Evolutionary conservation across 805 yeast genomes (phyloP), one percentile per base, ranked within the genome.

Genomic region (Teunomyces barrocoloradensis): DNA sequence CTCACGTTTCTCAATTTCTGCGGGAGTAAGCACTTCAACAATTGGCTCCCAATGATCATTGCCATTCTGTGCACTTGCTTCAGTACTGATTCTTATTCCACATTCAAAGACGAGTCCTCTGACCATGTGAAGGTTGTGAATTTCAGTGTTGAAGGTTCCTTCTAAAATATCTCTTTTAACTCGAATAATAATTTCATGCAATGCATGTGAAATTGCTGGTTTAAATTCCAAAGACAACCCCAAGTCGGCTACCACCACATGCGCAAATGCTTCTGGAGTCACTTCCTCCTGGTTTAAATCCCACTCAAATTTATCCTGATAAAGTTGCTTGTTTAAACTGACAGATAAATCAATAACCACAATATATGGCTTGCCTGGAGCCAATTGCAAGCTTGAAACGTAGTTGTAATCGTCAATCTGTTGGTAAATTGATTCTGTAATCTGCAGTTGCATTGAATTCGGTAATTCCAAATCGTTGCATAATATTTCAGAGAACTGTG

Each of bases 291-390:
- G 75, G 29, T 59, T 32, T 60, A 94, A 72, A 60, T 94, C 95
- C 98, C 98, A 92, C 66, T 94, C 98, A 53, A 94, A 85, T 63
- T 87, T 86, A 66, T 94, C 99, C 56, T 90, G 96, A 58, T 84
- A 90, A 36, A 91, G 76, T 56, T 84, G 84, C 61, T 87, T 87
- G 53, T 90, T 89, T 51, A 94, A 70, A 60, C 86, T 89, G 42
- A 94, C 87, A 12, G 92, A 83, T 33, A 94, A 67, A 53, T 89
- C 87, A 30, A 94, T 78, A 3, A 94, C 78, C 1, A 87, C 96
- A 58, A 38, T 77, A 75, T 48, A 53, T 6, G 56, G 56, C 10
- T 68, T 71, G 13, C 60, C 60, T 2, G 60, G 46, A 5, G 96
- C 92, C 23, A 89, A 74, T 45, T 82, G 82, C 28, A 87, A 77